Evolutionary conservation across 2,329 filamentous ascomycete species (phyloP), one percentile per base, ranked within the genome.

Genomic region (Neonectria neomacrospora): DNA sequence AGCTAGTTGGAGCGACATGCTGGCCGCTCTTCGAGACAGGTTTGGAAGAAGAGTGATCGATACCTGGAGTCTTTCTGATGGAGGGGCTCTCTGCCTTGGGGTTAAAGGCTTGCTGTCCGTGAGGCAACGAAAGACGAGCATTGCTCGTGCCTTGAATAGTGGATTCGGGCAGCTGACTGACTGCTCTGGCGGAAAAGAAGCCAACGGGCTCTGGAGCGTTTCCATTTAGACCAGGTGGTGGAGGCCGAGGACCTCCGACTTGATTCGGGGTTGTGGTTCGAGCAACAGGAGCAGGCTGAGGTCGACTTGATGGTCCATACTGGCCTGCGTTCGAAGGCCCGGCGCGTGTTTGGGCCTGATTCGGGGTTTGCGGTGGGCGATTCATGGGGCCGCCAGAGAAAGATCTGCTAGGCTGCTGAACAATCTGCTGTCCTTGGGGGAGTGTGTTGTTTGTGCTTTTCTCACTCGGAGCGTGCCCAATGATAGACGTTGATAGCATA

Each of bases 11-110:
- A 1, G 83, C 75, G 0, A 88, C 80, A 61, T 89, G 86, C 66
- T 86, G 81, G 0, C 83, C 80, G 48, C 82, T 83, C 65, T 85
- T 86, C 4, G 85, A 85, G 2, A 97, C 80, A 0, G 94, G 93
- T 55, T 90, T 90, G 5, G 91, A 94, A 54, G 88, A 90, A 22
- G 81, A 88, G 74, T 96, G 93, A 73, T 97, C 93, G 41, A 97
- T 86, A 2, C 94, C 94, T 0, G 91, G 91, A 0, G 95, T 97
- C 75, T 95, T 94, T 65, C 93, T 88, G 74, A 97, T 94, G 0
- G 94, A 96, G 0, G 94, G 94, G 65, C 90, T 93, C 72, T 94
- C 91, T 6, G 88, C 85, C 61, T 89, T 89, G 3, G 91, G 91
- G 70, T 94, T 91, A 76, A 94, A 95, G 23, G 84, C 81, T 12